A percentile compares a stretch with the other conserved stretches of the same genome.
Evolutionary conservation across 176 grass and related monocot species (phyloP).

Genomic region (Aegilops speltoides): DNA sequence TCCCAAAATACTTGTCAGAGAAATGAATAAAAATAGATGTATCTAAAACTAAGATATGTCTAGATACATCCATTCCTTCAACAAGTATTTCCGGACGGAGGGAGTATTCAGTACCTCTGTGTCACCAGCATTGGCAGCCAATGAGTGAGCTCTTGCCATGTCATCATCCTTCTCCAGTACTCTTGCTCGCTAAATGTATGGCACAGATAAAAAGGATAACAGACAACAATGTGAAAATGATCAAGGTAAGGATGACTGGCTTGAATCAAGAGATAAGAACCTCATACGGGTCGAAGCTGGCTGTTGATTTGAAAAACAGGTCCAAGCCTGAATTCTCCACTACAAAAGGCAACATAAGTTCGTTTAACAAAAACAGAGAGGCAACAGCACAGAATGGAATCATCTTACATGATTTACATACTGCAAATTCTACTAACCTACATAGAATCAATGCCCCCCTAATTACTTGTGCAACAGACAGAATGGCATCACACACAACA

Average conservation of each 20-base stretch:
- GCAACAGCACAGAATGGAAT: not conserved
- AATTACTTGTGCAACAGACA: not conserved
- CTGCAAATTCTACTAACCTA: not conserved
- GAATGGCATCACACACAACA: not conserved
- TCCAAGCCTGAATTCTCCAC: conserved; percentile 72
- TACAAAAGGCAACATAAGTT: conserved; percentile 30
- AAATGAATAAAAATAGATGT: too few relatives aligned
- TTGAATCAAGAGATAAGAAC: conserved; percentile 31
- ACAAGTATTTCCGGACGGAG: too few relatives aligned
- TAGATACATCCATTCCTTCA: too few relatives aligned
- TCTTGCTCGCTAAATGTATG: conserved; percentile 56
- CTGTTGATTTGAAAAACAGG: conserved; percentile 67
- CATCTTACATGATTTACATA: not conserved
- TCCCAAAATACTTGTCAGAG: too few relatives aligned
- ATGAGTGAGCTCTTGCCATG: conserved; percentile 77
- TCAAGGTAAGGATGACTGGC: not conserved
- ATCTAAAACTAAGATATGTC: too few relatives aligned
- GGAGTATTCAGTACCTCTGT: conserved; percentile 73
- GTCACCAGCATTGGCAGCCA: conserved; percentile 65
- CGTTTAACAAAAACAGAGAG: not conserved
- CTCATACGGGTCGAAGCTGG: conserved; percentile 62
- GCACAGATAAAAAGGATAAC: not conserved
- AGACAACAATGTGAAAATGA: not conserved
- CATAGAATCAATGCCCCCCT: not conserved
- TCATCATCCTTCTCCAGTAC: conserved; percentile 71